Evolutionary conservation across 306 rosid species (phyloP).

Genomic region (Quercus parvula): DNA sequence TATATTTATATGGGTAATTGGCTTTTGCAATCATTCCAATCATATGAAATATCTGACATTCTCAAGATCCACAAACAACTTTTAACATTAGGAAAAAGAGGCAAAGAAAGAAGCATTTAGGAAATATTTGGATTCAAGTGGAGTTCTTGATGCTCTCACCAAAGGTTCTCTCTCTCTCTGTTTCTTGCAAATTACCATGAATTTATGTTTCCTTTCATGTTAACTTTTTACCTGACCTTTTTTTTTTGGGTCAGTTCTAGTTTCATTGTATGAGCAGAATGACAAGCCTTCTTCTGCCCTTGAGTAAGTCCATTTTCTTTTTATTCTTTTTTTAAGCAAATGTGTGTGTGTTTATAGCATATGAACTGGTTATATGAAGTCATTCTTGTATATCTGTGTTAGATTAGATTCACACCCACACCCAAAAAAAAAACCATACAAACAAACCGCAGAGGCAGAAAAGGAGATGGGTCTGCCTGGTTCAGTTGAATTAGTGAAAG

Average conservation of each 20-base stretch:
- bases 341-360: not conserved
- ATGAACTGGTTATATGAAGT: not conserved
- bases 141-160: slow-evolving; percentile 91
- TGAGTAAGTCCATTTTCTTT: slow-evolving; percentile 46
- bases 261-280: slow-evolving; percentile 89
- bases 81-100: slow-evolving; percentile 66
- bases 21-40: not conserved
- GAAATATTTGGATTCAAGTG: slow-evolving; percentile 92
- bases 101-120: slow-evolving; percentile 88
- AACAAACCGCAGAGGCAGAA: no score
- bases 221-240: not conserved
- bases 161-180: slow-evolving; percentile 47
- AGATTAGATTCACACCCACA: not conserved
- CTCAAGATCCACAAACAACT: not conserved
- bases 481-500: no score
- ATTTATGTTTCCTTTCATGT: not conserved
- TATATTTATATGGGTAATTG: not conserved
- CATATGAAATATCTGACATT: not conserved
- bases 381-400: no score
- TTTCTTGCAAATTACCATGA: not conserved
- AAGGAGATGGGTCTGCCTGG: no score
- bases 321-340: no score
- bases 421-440: no score
- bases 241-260: slow-evolving; percentile 58
- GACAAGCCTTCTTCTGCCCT: slow-evolving; percentile 97